Conservation (phyloP, 1,139 yeast species). For the Eremothecium gossypii region DNA sequence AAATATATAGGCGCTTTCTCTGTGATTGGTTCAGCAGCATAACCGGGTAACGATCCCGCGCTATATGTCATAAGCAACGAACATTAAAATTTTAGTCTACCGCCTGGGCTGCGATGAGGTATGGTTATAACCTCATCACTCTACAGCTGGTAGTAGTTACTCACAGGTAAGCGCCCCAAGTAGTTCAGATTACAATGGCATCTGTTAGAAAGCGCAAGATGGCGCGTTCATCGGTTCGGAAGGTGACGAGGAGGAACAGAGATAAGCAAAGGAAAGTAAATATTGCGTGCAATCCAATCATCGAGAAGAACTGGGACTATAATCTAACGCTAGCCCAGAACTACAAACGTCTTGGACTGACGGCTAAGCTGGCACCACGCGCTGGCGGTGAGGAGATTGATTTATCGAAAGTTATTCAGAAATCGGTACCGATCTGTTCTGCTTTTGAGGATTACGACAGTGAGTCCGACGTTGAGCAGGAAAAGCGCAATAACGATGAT, state of each 20-base stretch:
- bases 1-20: no score
- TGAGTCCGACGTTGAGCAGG: slow-evolving; percentile 32
- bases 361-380: slow-evolving; percentile 51
- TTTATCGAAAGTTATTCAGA: slow-evolving; percentile 27
- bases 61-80: no score
- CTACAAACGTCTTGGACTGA: slow-evolving; percentile 66
- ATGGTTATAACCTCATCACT: no score
- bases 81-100: no score
- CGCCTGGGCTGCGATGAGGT: no score
- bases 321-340: slow-evolving; percentile 75
- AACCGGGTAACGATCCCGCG: no score
- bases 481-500: slow-evolving; percentile 28
- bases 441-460: slow-evolving; percentile 31
- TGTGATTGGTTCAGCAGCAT: no score
- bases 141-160: no score
- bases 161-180: background rate
- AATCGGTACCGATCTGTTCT: slow-evolving; percentile 14
- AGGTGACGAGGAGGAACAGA: slow-evolving; percentile 58
- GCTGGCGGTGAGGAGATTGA: slow-evolving; percentile 62
- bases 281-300: slow-evolving; percentile 65
- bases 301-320: slow-evolving; percentile 86
- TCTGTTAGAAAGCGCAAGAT: slow-evolving; percentile 84
- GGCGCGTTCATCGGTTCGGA: slow-evolving; percentile 60
- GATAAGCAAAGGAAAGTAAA: slow-evolving; percentile 59
- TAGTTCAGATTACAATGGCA: slow-evolving; percentile 38